These are phyloP conservation scores for Eimeria praecox DNA, from an alignment of 169 alveolate species.

Conservation along the genomic window DNA sequence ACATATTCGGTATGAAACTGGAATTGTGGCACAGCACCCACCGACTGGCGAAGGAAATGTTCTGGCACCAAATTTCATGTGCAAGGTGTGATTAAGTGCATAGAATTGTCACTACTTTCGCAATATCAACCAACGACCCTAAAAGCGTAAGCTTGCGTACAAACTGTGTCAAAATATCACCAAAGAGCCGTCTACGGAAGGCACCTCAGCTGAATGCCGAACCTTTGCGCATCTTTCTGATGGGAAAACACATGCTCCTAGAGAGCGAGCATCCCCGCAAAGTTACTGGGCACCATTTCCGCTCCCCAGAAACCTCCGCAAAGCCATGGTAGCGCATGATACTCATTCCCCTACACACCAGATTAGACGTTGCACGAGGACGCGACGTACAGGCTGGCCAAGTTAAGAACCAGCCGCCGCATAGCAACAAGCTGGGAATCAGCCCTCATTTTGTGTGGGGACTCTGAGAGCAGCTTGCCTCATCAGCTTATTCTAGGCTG, in stretches of 20 bases:
- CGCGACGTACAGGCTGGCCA: background rate
- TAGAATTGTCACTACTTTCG: background rate
- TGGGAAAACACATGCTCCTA: background rate
- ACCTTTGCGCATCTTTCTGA: background rate
- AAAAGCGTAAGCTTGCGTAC: background rate
- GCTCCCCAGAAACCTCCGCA: background rate
- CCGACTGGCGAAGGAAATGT: background rate
- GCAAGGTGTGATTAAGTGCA: background rate
- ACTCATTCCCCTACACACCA: background rate
- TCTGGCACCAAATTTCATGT: background rate
- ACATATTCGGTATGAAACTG: background rate
- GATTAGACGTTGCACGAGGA: background rate
- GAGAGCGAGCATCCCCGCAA: background rate
- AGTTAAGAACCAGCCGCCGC: background rate
- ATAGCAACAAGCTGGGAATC: background rate
- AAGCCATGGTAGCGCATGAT: background rate
- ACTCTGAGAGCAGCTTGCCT: background rate
- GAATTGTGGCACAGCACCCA: background rate
- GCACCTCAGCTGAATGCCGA: background rate
- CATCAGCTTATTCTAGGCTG: background rate
- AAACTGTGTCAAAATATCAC: background rate
- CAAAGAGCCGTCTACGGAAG: background rate
- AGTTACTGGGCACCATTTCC: background rate
- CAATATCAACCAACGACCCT: background rate
- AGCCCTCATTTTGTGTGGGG: background rate